These are phyloP conservation scores for Vanderwaltozyma yarrowii DNA, from an alignment of 805 yeast species.

Conservation along the genomic window DNA sequence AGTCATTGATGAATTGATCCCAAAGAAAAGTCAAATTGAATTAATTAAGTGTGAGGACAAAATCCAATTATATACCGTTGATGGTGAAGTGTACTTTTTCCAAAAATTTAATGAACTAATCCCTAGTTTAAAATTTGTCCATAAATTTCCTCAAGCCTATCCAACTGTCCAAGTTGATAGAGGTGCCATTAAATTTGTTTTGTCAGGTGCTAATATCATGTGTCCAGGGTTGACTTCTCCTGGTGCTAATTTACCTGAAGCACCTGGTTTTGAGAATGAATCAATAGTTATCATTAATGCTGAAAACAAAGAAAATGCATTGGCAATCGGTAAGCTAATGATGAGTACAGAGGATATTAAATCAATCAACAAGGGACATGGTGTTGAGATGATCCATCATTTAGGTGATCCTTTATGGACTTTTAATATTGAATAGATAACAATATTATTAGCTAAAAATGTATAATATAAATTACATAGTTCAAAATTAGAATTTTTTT, in stretches of 20 bases:
- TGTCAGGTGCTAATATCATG: constrained; percentile 96
- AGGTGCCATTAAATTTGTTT: constrained; percentile 90
- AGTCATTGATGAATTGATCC: constrained; percentile 70
- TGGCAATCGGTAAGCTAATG: too few relatives aligned
- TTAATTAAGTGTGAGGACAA: constrained; percentile 84
- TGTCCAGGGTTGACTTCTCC: constrained; percentile 87
- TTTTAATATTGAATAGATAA: too few relatives aligned
- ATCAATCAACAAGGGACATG: too few relatives aligned
- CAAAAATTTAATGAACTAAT: constrained; percentile 74
- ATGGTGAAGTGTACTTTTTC: constrained; percentile 62
- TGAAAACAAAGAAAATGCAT: too few relatives aligned
- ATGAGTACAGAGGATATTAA: too few relatives aligned
- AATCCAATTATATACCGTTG: constrained; percentile 65
- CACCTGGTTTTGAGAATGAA: constrained; percentile 44
- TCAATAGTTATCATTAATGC: constrained; percentile 77
- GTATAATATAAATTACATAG: too few relatives aligned
- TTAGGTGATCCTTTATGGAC: too few relatives aligned
- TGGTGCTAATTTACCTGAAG: constrained; percentile 76
- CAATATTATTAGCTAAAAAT: too few relatives aligned
- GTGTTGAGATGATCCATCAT: too few relatives aligned
- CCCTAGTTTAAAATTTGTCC: constrained; percentile 68
- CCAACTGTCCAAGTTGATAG: constrained; percentile 86
- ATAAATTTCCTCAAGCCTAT: constrained; percentile 72
- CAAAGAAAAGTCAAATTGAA: constrained; percentile 77
- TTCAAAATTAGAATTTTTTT: too few relatives aligned